phyloP scores from a whole-genome alignment of 345 rosid species.

The Populus simonii region DNA sequence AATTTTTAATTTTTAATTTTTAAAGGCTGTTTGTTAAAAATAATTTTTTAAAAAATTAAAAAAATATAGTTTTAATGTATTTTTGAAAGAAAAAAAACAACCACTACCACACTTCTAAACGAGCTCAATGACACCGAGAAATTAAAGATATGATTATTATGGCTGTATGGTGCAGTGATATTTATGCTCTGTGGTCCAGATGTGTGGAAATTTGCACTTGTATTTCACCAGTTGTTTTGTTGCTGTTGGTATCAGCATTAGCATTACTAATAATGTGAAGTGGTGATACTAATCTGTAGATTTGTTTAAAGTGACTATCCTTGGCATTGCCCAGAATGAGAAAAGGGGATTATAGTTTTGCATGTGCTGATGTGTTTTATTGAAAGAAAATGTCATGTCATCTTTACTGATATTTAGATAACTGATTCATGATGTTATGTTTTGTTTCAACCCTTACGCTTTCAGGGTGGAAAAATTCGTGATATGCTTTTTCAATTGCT shows the following conservation, averaged over 20 bases:
- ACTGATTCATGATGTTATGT: constrained; percentile 7
- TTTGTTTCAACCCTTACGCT: neutral
- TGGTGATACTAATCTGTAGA: neutral
- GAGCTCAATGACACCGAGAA: neutral
- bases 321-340: neutral
- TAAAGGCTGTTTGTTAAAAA: too few relatives aligned
- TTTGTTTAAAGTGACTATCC: neutral
- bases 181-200: neutral
- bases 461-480: constrained; percentile 92
- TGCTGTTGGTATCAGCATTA: neutral
- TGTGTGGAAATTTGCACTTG: neutral
- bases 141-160: too few relatives aligned
- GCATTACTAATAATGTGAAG: neutral
- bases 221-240: neutral
- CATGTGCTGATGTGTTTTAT: neutral
- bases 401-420: neutral
- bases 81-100: too few relatives aligned
- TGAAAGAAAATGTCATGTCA: neutral
- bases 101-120: too few relatives aligned
- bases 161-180: neutral
- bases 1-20: too few relatives aligned
- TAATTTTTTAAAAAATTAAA: too few relatives aligned
- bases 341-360: neutral
- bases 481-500: constrained; percentile 84
- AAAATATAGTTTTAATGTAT: too few relatives aligned